A percentile compares a stretch with the other conserved stretches of the same genome.
Conservation (phyloP, 2,329 filamentous ascomycete genomes). For the Colletotrichum lupini region DNA sequence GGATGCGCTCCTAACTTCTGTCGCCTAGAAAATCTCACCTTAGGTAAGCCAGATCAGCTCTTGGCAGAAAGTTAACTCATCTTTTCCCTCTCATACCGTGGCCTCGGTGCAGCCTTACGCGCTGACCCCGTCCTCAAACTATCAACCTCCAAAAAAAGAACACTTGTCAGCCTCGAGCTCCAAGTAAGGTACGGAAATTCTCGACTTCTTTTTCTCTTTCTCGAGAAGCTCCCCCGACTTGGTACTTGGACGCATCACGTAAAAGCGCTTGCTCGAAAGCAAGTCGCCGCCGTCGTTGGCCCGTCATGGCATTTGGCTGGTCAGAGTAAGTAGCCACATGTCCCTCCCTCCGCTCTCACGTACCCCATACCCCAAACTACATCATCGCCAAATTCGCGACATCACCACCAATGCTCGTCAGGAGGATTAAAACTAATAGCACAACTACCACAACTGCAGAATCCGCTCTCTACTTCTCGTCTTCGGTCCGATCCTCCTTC, state of each 20-base stretch:
- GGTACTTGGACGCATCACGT: not conserved
- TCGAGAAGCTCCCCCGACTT: not conserved
- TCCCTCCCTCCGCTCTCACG: not conserved
- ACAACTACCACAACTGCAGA: slow-evolving; percentile 43
- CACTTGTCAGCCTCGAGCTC: slow-evolving; percentile 16
- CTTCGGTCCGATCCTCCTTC: slow-evolving; percentile 78
- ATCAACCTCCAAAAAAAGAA: not conserved
- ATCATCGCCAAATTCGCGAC: not conserved
- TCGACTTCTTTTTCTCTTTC: not conserved
- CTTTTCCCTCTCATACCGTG: slow-evolving; percentile 5
- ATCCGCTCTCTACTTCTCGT: slow-evolving; percentile 68
- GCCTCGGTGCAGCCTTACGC: slow-evolving; percentile 19
- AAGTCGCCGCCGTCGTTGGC: slow-evolving; percentile 10
- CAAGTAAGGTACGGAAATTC: not conserved
- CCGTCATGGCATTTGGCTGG: slow-evolving; percentile 39
- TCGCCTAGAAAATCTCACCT: slow-evolving; percentile 15
- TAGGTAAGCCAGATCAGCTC: slow-evolving; percentile 27
- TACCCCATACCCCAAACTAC: not conserved
- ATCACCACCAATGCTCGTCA: not conserved
- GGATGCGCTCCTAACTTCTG: slow-evolving; percentile 24
- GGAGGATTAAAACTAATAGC: not conserved
- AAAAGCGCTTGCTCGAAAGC: not conserved
- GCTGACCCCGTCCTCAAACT: not conserved
- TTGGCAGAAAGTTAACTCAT: slow-evolving; percentile 28
- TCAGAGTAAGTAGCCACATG: slow-evolving; percentile 30